These are phyloP conservation scores for Suillus discolor DNA, from an alignment of 768 basidiomycete species.

Conservation along the genomic window DNA sequence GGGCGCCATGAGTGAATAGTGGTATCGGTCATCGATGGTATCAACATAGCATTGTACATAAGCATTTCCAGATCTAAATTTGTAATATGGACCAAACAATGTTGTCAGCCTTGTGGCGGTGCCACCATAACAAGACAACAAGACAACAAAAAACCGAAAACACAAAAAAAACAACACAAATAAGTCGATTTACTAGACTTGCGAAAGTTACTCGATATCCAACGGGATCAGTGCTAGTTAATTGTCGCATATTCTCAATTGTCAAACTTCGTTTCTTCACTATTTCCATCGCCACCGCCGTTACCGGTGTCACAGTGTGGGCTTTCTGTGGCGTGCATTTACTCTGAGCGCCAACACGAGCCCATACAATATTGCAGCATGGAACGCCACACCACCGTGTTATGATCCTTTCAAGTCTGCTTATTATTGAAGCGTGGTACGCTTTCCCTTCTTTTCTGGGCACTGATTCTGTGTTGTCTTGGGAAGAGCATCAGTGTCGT, in stretches of 20 bases:
- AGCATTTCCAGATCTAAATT: constrained; percentile 29
- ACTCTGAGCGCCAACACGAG: too few species aligned
- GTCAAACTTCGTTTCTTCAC: not conserved
- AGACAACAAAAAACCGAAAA: too few species aligned
- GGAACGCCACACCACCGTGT: not conserved
- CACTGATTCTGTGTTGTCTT: not conserved
- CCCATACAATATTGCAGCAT: not conserved
- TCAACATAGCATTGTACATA: constrained; percentile 2
- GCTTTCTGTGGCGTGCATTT: too few species aligned
- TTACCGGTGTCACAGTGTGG: not conserved
- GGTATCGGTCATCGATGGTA: constrained; percentile 12
- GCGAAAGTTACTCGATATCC: not conserved
- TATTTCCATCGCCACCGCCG: not conserved
- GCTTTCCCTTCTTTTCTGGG: not conserved
- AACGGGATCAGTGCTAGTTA: too few species aligned
- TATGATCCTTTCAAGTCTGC: too few species aligned
- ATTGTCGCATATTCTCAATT: not conserved
- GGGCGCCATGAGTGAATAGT: not conserved
- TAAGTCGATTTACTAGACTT: not conserved
- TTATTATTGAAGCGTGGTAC: not conserved
- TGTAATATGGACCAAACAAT: constrained; percentile 7
- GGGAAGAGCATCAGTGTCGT: not conserved
- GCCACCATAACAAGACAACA: too few species aligned
- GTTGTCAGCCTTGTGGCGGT: too few species aligned
- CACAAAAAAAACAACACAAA: too few species aligned